Conservation (phyloP, 192 early-diverging fungal genomes). For the Oehlia diaphana region DNA sequence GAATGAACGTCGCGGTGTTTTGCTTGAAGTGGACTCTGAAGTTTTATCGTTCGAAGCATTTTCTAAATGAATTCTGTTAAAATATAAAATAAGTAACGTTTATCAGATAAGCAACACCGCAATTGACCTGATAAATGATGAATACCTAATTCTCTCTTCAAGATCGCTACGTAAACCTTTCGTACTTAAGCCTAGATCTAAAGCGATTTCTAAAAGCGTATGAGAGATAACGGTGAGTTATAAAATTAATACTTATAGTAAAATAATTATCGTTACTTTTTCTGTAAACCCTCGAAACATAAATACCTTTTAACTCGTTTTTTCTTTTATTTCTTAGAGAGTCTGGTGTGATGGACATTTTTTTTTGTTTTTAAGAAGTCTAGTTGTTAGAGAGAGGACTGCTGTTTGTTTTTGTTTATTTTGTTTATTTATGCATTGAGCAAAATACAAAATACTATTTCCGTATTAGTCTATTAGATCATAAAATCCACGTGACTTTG, state of each 20-base stretch:
- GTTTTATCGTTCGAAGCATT: neutral
- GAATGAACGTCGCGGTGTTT: neutral
- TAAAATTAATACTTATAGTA: too few relatives aligned
- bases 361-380: neutral
- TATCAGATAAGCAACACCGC: neutral
- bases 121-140: neutral
- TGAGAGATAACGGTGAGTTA: too few relatives aligned
- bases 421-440: neutral
- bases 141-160: conserved; percentile 5
- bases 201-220: neutral
- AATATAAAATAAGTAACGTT: neutral
- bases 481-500: neutral
- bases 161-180: neutral
- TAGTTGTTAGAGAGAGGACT: neutral
- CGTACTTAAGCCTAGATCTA: neutral
- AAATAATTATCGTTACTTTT: too few relatives aligned
- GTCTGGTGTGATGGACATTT: neutral
- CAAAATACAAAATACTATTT: neutral
- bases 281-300: neutral
- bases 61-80: neutral
- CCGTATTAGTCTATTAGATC: too few relatives aligned
- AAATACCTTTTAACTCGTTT: neutral
- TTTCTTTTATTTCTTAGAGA: neutral
- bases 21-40: neutral
- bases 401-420: neutral